These are phyloP conservation scores for Ascochyta fabae DNA, from an alignment of 2,329 filamentous ascomycete species.

Conservation along the genomic window DNA sequence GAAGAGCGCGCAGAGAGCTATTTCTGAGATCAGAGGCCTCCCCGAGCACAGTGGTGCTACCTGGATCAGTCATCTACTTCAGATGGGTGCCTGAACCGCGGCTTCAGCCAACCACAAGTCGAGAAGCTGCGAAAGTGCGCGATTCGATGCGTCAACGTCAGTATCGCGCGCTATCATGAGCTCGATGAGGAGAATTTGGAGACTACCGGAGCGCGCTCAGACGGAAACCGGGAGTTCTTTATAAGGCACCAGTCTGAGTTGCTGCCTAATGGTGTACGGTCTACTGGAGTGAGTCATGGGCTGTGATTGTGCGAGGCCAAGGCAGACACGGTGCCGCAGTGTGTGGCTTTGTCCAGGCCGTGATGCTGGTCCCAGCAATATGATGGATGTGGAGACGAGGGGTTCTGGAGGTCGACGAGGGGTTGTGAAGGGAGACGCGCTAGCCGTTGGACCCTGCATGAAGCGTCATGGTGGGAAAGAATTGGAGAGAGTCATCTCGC, in stretches of 20 bases:
- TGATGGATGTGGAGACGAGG: background rate
- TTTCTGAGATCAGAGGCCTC: conserved; percentile 1
- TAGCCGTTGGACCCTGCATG: conserved; percentile 28
- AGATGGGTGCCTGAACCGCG: conserved; percentile 18
- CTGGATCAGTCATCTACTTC: conserved; percentile 12
- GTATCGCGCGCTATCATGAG: background rate
- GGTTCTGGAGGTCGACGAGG: background rate
- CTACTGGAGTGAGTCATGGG: background rate
- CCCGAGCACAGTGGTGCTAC: conserved; percentile 14
- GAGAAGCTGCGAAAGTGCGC: background rate
- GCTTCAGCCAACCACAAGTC: conserved; percentile 15
- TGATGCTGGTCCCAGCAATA: background rate
- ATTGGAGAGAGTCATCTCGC: conserved; percentile 25
- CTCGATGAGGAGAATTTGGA: background rate
- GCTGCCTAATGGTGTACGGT: conserved; percentile 1
- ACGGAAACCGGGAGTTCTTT: background rate
- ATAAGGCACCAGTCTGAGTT: background rate
- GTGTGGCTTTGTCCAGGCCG: background rate
- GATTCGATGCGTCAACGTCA: background rate
- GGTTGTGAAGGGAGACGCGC: background rate
- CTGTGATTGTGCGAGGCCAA: background rate
- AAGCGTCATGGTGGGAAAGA: conserved; percentile 37
- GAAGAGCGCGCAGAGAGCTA: background rate
- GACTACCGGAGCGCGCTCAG: background rate
- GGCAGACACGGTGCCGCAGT: background rate